Evolutionary conservation across 1,139 yeast genomes (phyloP), one percentile per base, ranked within the genome.

Genomic region (Candida sanyaensis): DNA sequence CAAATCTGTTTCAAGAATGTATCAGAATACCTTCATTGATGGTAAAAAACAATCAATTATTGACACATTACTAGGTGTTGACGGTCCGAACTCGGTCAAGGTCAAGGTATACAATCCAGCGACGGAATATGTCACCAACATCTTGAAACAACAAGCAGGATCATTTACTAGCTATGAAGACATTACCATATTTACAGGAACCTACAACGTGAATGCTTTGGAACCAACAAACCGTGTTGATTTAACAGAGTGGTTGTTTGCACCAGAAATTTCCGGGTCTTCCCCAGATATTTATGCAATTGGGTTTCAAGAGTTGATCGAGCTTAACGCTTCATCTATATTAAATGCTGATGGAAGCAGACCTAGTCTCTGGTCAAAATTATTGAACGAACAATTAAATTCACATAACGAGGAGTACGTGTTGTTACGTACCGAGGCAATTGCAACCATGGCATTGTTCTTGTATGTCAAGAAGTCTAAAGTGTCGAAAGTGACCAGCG

Each of bases 21-120:
- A 95, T 64, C 93, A 93, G 63, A 95, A 95, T 68, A 92, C 96
- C 53, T 95, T 95, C 68, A 90, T 91, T 54, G 99, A 95, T 68
- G 89, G 89, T 57, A 86, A 84, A 41, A 88, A 92, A 53, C 99
- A 95, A 63, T 80, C 83, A 21, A 87, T 91, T 1, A 91, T 92
- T 61, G 99, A 95, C 63, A 74, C 87, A 9, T 68, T 95, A 38
- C 73, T 95, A 28, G 99, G 99, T 1, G 81, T 90, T 52, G 80
- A 73, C 48, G 77, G 86, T 10, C 86, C 85, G 42, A 82, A 84
- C 44, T 93, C 92, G 49, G 58, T 61, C 4, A 80, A 86, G 1
- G 98, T 93, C 1, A 69, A 76, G 41, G 78, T 95, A 27, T 91
- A 83, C 61, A 98, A 95, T 63, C 99, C 99, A 0, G 83, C 89